Evolutionary conservation across 331 rosid genomes (phyloP), one percentile per base, ranked within the genome.

Genomic region (Stylosanthes scabra): DNA sequence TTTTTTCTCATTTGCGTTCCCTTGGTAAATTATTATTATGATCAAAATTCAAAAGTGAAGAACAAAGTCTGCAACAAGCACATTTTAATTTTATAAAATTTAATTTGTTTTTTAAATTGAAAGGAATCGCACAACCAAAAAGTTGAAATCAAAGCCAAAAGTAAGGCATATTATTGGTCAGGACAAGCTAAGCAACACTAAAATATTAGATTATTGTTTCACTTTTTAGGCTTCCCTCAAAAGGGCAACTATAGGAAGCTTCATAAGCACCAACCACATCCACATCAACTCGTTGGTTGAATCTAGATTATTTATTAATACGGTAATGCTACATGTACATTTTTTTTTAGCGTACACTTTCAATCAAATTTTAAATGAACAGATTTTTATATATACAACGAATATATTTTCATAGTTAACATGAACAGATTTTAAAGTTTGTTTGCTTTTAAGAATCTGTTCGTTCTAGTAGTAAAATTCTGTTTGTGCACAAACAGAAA

Each of bases 21-120:
- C 42, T 29, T 14, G 61, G 62, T 54, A 74, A 39, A 55, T 41
- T 62, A 13, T 41, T 62, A 8, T 49, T 49, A 58, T 7, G 67
- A 70, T 44, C 12, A 11, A 55, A 28, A 3, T 63, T 44, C 12
- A 11, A 55, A 28, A 3, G 20, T 2, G 47, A 13, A 34, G 50
- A 41, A 11, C 75, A 63, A 54, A 63, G 11, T 64, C 65, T 27
- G 46, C 58, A 63, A 64, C 78, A 47, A 71, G 70, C 56, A 39
- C 44, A 29, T 47, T 54, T 56, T 11, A 14, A 28, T 47, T 54
- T 56, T 7, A 14, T 28, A 4, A 8, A 41, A 28, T 27, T 37
- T 70, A 10, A 20, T 20, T 20, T 20, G 25, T 20, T 44, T 57
- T 57, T 56, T 3, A 42, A 42, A 56, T 4, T 0, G 11, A 16